Evolutionary conservation across 75 land plant species (phyloP).

Genomic region (Picea sitchensis): DNA sequence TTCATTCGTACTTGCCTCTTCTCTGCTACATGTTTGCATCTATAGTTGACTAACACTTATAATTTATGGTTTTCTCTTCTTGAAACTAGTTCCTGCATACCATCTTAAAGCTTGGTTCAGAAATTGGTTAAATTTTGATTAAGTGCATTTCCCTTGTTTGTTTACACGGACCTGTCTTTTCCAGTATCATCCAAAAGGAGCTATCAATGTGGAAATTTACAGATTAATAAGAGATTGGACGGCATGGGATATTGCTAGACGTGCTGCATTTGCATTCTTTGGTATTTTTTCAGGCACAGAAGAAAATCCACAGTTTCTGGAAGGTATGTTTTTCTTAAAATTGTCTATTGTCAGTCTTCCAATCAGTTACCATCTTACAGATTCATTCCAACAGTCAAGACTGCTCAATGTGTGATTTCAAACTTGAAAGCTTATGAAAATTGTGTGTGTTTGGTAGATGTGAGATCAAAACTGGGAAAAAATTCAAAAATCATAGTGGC

Average conservation of each 20-base stretch:
- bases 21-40: neutral
- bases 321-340: slow-evolving; percentile 30
- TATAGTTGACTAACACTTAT: neutral
- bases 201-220: slow-evolving; percentile 89
- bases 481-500: slow-evolving; percentile 82
- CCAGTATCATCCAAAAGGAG: slow-evolving; percentile 86
- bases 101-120: neutral
- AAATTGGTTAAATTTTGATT: neutral
- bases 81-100: neutral
- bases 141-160: neutral
- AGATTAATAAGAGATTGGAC: slow-evolving; percentile 99
- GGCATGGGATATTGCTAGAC: slow-evolving; percentile 94
- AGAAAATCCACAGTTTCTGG: slow-evolving; percentile 91
- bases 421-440: neutral
- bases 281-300: slow-evolving; percentile 96
- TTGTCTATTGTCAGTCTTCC: neutral
- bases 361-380: neutral
- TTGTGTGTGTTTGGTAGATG: slow-evolving; percentile 39
- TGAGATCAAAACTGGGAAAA: slow-evolving; percentile 65
- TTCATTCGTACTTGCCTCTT: neutral
- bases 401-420: neutral
- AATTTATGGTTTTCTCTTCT: neutral
- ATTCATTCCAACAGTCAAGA: neutral
- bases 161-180: slow-evolving; percentile 5
- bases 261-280: slow-evolving; percentile 96